A percentile compares a stretch with the other conserved stretches of the same genome.
Conservation (phyloP, 2,329 filamentous ascomycete genomes). For the Fusarium globosum region DNA sequence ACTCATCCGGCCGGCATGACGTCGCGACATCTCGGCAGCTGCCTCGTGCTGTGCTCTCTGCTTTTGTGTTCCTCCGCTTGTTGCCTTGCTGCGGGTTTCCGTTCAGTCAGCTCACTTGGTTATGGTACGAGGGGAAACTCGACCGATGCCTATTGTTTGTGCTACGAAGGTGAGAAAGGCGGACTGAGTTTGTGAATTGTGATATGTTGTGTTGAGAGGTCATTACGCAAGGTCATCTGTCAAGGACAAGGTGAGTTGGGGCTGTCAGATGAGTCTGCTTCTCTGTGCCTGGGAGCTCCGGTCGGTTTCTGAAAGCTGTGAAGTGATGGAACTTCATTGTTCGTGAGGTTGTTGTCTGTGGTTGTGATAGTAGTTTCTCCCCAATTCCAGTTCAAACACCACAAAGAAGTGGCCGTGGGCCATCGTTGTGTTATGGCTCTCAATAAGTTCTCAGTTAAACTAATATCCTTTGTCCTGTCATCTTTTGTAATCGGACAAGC, state of each 20-base stretch:
- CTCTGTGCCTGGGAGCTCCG: background rate
- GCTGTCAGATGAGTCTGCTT: background rate
- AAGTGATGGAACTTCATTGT: background rate
- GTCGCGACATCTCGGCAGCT: conserved; percentile 3
- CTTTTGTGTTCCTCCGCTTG: background rate
- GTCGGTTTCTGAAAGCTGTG: background rate
- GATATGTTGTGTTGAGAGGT: conserved; percentile 3
- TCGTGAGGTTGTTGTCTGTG: background rate
- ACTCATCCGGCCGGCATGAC: background rate
- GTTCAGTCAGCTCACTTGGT: background rate
- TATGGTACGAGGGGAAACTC: conserved; percentile 15
- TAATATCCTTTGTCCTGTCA: background rate
- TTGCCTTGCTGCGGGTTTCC: conserved; percentile 13
- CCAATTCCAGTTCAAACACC: background rate
- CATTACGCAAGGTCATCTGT: conserved; percentile 1
- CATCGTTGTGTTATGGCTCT: fast-evolving
- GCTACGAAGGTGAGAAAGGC: background rate
- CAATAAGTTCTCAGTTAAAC: fast-evolving
- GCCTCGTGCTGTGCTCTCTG: conserved; percentile 12
- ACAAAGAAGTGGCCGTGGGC: background rate
- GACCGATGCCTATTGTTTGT: conserved; percentile 3
- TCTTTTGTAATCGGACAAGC: background rate
- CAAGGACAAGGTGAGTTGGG: background rate
- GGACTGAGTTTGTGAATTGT: background rate
- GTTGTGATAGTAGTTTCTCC: background rate